These are phyloP conservation scores for Cordyceps farinosa DNA, from an alignment of 2,329 filamentous ascomycete genomes.

Conservation along the genomic window DNA sequence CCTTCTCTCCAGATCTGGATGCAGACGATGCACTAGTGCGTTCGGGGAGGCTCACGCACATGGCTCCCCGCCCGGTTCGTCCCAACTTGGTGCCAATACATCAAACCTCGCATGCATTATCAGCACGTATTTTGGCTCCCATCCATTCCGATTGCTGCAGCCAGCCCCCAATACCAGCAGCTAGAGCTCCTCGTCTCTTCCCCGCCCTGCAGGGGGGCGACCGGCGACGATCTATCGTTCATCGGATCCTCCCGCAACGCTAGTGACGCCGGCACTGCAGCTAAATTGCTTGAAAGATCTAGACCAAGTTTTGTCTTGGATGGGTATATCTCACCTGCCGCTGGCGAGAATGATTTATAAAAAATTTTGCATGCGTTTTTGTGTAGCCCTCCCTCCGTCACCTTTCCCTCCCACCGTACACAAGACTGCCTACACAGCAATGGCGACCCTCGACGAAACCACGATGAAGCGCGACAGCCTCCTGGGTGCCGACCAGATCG, in stretches of 20 bases:
- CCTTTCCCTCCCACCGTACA: no score
- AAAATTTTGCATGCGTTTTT: neutral
- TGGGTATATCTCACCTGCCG: neutral
- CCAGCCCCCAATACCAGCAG: neutral
- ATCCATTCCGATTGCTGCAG: neutral
- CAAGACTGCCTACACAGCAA: neutral
- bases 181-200: neutral
- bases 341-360: neutral
- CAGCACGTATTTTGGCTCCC: neutral
- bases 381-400: no score
- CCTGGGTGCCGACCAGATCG: neutral
- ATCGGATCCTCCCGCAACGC: conserved; percentile 8
- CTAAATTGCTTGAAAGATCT: no score
- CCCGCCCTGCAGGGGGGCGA: neutral
- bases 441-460: neutral
- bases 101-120: neutral
- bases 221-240: conserved; percentile 1
- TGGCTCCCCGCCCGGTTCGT: neutral
- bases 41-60: neutral
- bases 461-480: neutral
- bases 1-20: no score
- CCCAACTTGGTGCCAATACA: neutral
- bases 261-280: neutral
- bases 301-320: no score
- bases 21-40: neutral